Base-by-base conservation (phyloP, 495 filamentous ascomycete species). In the Parathielavia appendiculata region DNA sequence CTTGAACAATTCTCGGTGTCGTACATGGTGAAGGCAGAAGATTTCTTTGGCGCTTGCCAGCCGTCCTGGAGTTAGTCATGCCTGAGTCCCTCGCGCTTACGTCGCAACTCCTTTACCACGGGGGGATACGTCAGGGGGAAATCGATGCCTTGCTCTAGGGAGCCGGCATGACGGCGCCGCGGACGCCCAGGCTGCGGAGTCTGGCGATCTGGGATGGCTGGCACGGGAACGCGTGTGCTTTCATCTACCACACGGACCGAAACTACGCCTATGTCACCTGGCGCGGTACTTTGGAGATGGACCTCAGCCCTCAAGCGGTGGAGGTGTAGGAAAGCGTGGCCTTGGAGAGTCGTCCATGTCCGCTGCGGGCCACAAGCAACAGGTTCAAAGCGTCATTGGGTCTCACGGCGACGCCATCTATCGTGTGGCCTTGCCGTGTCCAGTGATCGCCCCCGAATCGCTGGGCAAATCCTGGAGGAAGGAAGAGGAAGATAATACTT, bases 191-290 rank as follows among this genome's bases (percentile, higher is more conserved):
- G 49, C 53, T 71, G 54, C 57, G 59, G 41, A 63, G 53, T 51
- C 58, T 71, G 60, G 66, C 57, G 23, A 53, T 69, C 59, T 71
- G 69, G 67, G 63, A 71, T 53, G 69, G 66, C 41, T 39, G 43
- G 45, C 60, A 56, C 47, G 64, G 59, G 36, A 53, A 65, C 26
- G 67, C 69, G 12, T 64, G 64, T 61, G 64, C 64, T 20, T 71
- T 71, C 58, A 63, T 64, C 44, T 69, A 69, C 57, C 58, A 63
- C 34, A 52, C 45, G 40, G 62, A 65, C 47, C 10, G 51, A 19
- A 26, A 34, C 38, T 35, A 53, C 59, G 57, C 57, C 46, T 58
- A 48, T 45, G 58, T 68, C 45, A 64, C 57, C 49, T 71, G 68
- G 68, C 62, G 64, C 48, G 53, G 66, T 58, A 69, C 62, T 49